Base-by-base conservation (phyloP, 169 alveolate species). In the Babesia caballi region DNA sequence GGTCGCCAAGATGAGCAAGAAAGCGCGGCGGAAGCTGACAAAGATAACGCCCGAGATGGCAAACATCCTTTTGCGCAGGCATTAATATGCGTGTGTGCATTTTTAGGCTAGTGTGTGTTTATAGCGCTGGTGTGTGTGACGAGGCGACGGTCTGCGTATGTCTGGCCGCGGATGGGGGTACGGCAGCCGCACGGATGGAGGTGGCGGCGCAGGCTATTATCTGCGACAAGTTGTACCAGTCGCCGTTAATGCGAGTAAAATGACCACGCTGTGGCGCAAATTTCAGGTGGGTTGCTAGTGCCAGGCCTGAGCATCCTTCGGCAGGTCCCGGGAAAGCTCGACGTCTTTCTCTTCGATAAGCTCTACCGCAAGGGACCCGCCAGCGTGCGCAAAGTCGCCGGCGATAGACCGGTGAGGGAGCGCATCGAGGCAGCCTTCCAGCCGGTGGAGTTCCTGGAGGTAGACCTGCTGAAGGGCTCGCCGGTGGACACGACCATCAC, bases 201-300 rank as follows among this genome's bases (percentile, higher is more conserved):
- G 14, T 38, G 38, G n/a, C n/a, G 44, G 38, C 54, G 54, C 53
- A n/a, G n/a, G n/a, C n/a, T n/a, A n/a, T 38, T 12, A 12, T 9
- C 12, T 9, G 12, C 46, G 46, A 38, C 7, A 7, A 9, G n/a
- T 38, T 12, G n/a, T 38, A 12, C 46, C 12, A 38, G n/a, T n/a
- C 12, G 46, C 46, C 46, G n/a, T 9, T 38, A 12, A n/a, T n/a
- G n/a, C n/a, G 66, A 15, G 17, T 50, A 78, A 78, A 68, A 78
- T 78, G 87, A 59, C 87, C 3, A 78, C 83, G 46, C 42, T 78
- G 42, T 78, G 87, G 87, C 84, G 87, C 38, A 78, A 78, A 70
- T 44, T 78, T 38, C 87, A 68, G 76, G 87, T 68, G 23, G 21
- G 66, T 57, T 7, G 19, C 14, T 21, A 21, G 6, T 32, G 8